Conservation (phyloP, 495 filamentous ascomycete genomes). For the Penicillium macrosclerotiorum region DNA sequence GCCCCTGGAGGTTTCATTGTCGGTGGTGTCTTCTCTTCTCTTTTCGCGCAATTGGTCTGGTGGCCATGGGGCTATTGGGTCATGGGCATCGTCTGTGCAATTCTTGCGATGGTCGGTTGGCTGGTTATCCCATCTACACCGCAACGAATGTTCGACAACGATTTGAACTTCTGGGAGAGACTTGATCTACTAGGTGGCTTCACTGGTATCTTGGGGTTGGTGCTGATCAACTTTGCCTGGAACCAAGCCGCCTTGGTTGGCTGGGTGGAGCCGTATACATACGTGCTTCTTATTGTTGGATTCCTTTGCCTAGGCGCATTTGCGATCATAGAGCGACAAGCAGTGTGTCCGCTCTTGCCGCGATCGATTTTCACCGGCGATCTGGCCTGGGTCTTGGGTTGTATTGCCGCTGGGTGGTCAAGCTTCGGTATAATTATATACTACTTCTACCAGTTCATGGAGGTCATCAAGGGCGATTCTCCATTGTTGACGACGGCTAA, state of each 20-base stretch:
- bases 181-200: slow-evolving; percentile 51
- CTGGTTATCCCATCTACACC: slow-evolving; percentile 48
- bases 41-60: slow-evolving; percentile 52
- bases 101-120: slow-evolving; percentile 36
- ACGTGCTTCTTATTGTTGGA: slow-evolving; percentile 55
- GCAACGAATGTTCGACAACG: slow-evolving; percentile 8
- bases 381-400: slow-evolving; percentile 52
- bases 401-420: slow-evolving; percentile 57
- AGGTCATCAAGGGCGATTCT: slow-evolving; percentile 42
- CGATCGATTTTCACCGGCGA: slow-evolving; percentile 47
- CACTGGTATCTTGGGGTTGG: slow-evolving; percentile 52
- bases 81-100: slow-evolving; percentile 46
- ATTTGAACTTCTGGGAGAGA: slow-evolving; percentile 21
- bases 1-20: slow-evolving; percentile 55
- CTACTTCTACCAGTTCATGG: slow-evolving; percentile 56
- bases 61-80: slow-evolving; percentile 67
- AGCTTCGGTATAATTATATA: slow-evolving; percentile 61
- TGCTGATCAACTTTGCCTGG: slow-evolving; percentile 60
- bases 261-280: slow-evolving; percentile 54
- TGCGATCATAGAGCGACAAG: slow-evolving; percentile 45
- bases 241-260: slow-evolving; percentile 60
- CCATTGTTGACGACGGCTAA: slow-evolving; percentile 50
- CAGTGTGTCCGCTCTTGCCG: slow-evolving; percentile 54
- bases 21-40: slow-evolving; percentile 47
- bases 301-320: slow-evolving; percentile 50